These are phyloP conservation scores for Umbilicaria muhlenbergii DNA, from an alignment of 495 filamentous ascomycete species.

Conservation along the genomic window DNA sequence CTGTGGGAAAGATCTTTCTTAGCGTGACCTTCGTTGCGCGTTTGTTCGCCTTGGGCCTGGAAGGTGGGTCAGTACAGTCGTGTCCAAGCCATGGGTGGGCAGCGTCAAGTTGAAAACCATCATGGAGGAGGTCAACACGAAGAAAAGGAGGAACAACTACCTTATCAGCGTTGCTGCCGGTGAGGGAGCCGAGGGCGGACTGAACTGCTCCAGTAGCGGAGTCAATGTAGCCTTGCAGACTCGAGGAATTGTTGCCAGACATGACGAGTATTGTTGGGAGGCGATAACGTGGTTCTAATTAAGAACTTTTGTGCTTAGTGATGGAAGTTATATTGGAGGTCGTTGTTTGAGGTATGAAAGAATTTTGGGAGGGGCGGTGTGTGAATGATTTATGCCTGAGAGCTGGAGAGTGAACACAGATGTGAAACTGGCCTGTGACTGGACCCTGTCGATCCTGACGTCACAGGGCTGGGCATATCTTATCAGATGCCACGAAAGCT, in stretches of 20 bases:
- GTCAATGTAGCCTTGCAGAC: slow-evolving; percentile 69
- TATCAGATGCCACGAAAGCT: too few relatives aligned
- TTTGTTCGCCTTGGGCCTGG: slow-evolving; percentile 35
- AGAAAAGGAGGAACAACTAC: slow-evolving; percentile 22
- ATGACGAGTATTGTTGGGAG: slow-evolving; percentile 22
- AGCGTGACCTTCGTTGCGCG: slow-evolving; percentile 41
- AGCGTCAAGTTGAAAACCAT: not conserved
- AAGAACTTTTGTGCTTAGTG: too few relatives aligned
- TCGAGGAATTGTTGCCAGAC: slow-evolving; percentile 56
- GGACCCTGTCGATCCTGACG: too few relatives aligned
- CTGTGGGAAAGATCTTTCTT: slow-evolving; percentile 59
- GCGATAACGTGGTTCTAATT: not conserved
- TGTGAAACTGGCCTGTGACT: too few relatives aligned
- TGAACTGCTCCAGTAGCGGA: slow-evolving; percentile 59
- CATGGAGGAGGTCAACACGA: not conserved
- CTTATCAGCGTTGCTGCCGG: slow-evolving; percentile 57
- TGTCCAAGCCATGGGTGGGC: not conserved
- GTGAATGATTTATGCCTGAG: too few relatives aligned
- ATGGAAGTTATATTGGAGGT: too few relatives aligned
- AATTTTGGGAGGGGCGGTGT: too few relatives aligned
- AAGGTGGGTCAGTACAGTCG: not conserved
- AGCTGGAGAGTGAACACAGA: too few relatives aligned
- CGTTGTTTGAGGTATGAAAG: too few relatives aligned
- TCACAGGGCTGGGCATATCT: too few relatives aligned
- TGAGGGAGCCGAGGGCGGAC: slow-evolving; percentile 51